These are phyloP conservation scores for Saccharomyces uvarum DNA, from an alignment of 1,139 yeast genomes.

Conservation along the genomic window DNA sequence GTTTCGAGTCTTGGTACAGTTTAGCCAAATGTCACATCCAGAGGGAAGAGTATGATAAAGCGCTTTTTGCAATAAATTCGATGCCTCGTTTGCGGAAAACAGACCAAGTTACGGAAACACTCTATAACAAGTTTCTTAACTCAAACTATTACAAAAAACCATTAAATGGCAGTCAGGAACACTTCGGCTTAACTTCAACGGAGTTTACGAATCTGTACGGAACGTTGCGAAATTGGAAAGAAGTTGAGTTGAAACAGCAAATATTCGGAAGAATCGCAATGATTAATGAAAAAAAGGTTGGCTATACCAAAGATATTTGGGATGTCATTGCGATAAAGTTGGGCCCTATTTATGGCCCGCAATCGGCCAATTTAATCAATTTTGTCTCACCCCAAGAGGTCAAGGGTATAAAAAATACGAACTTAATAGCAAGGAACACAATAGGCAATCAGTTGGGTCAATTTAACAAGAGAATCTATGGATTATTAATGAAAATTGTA, in stretches of 20 bases:
- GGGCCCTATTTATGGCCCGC: conserved; percentile 52
- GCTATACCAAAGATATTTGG: conserved; percentile 36
- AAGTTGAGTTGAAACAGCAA: conserved; percentile 18
- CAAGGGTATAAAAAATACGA: conserved; percentile 51
- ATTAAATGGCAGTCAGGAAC: conserved; percentile 9
- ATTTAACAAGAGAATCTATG: conserved; percentile 56
- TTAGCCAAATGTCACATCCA: conserved; percentile 66
- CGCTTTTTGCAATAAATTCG: conserved; percentile 75
- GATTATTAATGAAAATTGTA: conserved; percentile 55
- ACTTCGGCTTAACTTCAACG: conserved; percentile 63
- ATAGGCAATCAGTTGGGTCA: conserved; percentile 72
- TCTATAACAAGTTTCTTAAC: conserved; percentile 11
- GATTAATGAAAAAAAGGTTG: conserved; percentile 31
- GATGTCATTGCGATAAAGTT: conserved; percentile 33
- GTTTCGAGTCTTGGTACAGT: conserved; percentile 72
- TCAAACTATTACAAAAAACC: conserved; percentile 27
- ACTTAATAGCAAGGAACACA: conserved; percentile 65
- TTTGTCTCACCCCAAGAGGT: conserved; percentile 39
- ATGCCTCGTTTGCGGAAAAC: conserved; percentile 51
- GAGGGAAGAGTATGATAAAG: conserved; percentile 62
- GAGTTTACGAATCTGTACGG: conserved; percentile 51
- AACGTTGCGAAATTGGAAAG: conserved; percentile 22
- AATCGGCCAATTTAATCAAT: conserved; percentile 39
- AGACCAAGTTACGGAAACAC: conserved; percentile 19
- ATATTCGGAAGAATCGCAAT: conserved; percentile 57